These are phyloP conservation scores for Mycena galericulata DNA, from an alignment of 768 basidiomycete genomes.

Conservation along the genomic window DNA sequence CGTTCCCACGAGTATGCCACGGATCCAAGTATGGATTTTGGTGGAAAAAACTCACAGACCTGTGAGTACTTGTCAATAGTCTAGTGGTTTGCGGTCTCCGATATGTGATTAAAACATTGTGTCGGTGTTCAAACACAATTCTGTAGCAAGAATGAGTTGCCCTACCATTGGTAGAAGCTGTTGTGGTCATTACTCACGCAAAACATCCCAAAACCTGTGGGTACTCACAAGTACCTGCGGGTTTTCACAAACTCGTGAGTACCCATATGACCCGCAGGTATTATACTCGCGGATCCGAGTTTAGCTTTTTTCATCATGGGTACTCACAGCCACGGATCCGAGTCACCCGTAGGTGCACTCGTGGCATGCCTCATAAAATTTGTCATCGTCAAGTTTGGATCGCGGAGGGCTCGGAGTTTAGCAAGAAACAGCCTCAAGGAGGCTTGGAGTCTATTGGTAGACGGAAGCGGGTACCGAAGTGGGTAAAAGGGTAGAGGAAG, in stretches of 20 bases:
- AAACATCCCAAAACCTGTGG: too few relatives aligned
- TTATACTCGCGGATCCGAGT: constrained; percentile 6
- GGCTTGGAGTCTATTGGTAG: constrained; percentile 10
- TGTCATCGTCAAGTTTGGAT: neutral
- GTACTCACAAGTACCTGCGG: neutral
- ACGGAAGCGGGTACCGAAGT: neutral
- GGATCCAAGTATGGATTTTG: neutral
- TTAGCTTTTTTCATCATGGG: neutral
- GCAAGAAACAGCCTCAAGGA: constrained; percentile 29
- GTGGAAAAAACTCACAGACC: neutral
- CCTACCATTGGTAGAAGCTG: too few relatives aligned
- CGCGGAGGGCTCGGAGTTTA: constrained; percentile 7
- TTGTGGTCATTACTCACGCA: too few relatives aligned
- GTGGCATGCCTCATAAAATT: constrained; percentile 1
- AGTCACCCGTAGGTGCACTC: constrained; percentile 9
- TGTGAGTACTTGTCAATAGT: neutral
- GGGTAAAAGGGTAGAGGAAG: too few relatives aligned
- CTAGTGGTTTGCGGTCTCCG: too few relatives aligned
- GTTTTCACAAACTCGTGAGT: neutral
- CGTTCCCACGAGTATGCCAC: neutral
- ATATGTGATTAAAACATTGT: too few relatives aligned
- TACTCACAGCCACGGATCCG: neutral
- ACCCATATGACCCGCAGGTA: neutral
- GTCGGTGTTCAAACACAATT: too few relatives aligned
- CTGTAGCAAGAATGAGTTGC: too few relatives aligned